Evolutionary conservation across 345 rosid genomes (phyloP).

Genomic region (Murraya paniculata): DNA sequence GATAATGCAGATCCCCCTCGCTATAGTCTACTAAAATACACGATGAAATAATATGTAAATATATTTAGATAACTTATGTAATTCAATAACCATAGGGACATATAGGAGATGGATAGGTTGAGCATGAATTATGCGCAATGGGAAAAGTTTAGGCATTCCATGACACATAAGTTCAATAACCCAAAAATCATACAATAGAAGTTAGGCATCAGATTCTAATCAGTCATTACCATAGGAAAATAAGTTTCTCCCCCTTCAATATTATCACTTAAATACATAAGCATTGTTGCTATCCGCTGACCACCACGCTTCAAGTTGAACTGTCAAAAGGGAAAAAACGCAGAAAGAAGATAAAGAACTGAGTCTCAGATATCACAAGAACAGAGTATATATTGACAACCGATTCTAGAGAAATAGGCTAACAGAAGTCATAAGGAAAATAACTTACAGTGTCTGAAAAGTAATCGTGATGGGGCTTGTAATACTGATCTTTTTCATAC

Average conservation of each 20-base stretch:
- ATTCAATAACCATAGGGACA: too few relatives aligned
- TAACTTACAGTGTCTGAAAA: slow-evolving; percentile 82
- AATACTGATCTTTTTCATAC: slow-evolving; percentile 80
- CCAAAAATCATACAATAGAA: neutral
- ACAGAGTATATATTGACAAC: neutral
- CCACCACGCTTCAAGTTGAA: slow-evolving; percentile 91
- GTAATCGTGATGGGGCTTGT: slow-evolving; percentile 95
- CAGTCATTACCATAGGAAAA: slow-evolving; percentile 75
- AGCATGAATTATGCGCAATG: neutral
- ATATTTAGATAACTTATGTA: too few relatives aligned
- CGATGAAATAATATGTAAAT: too few relatives aligned
- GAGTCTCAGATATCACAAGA: neutral
- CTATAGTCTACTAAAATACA: neutral
- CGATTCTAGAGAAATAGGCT: neutral
- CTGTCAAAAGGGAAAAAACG: slow-evolving; percentile 27
- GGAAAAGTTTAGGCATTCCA: neutral
- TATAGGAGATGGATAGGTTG: neutral
- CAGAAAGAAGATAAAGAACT: neutral
- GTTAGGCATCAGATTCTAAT: neutral
- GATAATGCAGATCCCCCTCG: neutral
- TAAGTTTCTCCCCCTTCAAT: slow-evolving; percentile 98
- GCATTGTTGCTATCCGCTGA: slow-evolving; percentile 89
- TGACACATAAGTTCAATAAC: neutral
- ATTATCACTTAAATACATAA: slow-evolving; percentile 82
- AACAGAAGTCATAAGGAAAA: neutral